phyloP scores from a whole-genome alignment of 192 early-diverging fungal species.

The Backusella westeae region DNA sequence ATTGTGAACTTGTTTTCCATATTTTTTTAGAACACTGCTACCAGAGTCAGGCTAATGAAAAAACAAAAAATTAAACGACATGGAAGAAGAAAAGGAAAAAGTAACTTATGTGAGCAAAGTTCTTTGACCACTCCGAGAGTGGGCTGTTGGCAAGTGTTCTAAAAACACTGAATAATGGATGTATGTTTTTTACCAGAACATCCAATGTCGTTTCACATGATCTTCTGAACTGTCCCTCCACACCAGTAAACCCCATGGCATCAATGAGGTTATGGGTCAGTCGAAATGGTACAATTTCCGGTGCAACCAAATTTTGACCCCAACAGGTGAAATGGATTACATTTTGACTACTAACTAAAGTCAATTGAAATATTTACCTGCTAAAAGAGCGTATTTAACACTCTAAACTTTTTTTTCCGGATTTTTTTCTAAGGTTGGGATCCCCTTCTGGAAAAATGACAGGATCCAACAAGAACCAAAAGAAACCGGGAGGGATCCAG shows the following conservation, averaged over 20 bases:
- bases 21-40: background rate
- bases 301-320: conserved; percentile 79
- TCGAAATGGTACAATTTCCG: conserved; percentile 92
- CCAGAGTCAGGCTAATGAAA: background rate
- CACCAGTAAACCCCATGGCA: conserved; percentile 87
- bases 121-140: conserved; percentile 69
- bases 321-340: background rate
- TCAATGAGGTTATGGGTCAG: conserved; percentile 95
- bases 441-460: no score
- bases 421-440: no score
- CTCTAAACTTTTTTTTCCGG: no score
- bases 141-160: conserved; percentile 91
- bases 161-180: conserved; percentile 84
- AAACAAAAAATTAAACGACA: background rate
- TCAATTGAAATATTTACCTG: conserved; percentile 44
- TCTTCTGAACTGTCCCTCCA: conserved; percentile 71
- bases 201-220: conserved; percentile 74
- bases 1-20: conserved; percentile 47
- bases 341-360: background rate
- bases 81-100: background rate
- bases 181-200: conserved; percentile 74
- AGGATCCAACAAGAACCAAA: no score
- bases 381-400: conserved; percentile 89
- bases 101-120: background rate
- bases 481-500: no score